Evolutionary conservation across 352 stramenopile genomes (phyloP).

Genomic region (Pythium rhizo-oryzae): DNA sequence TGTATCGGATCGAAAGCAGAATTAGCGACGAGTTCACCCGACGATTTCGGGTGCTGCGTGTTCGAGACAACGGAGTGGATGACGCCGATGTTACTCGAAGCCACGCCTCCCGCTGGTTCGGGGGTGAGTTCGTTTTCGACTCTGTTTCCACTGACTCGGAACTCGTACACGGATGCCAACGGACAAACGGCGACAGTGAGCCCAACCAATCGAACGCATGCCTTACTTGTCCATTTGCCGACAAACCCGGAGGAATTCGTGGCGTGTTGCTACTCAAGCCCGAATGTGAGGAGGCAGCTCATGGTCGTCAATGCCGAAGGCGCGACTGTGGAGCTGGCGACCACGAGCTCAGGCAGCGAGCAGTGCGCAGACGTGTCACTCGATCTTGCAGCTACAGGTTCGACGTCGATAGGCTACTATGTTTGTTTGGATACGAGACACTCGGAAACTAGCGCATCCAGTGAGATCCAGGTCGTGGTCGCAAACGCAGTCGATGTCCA

Average conservation of each 20-base stretch:
- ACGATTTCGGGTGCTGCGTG: conserved; percentile 48
- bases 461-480: conserved; percentile 43
- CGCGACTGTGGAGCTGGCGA: not conserved
- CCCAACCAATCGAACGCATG: not conserved
- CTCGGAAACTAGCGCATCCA: not conserved
- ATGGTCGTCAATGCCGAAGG: conserved; percentile 1
- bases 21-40: conserved; percentile 30
- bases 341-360: not conserved
- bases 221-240: conserved; percentile 20
- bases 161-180: no score
- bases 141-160: conserved; percentile 31
- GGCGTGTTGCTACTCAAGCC: not conserved
- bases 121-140: conserved; percentile 43
- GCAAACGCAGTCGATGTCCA: conserved; percentile 33
- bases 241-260: not conserved
- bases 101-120: not conserved
- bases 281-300: not conserved
- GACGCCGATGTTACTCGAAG: conserved; percentile 42
- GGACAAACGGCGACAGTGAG: not conserved
- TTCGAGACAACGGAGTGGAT: conserved; percentile 71
- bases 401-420: not conserved
- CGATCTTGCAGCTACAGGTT: not conserved
- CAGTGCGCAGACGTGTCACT: not conserved
- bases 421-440: conserved; percentile 17
- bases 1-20: conserved; percentile 45